Evolutionary conservation across 768 basidiomycete species (phyloP).

Genomic region (Boletus sensibilis): DNA sequence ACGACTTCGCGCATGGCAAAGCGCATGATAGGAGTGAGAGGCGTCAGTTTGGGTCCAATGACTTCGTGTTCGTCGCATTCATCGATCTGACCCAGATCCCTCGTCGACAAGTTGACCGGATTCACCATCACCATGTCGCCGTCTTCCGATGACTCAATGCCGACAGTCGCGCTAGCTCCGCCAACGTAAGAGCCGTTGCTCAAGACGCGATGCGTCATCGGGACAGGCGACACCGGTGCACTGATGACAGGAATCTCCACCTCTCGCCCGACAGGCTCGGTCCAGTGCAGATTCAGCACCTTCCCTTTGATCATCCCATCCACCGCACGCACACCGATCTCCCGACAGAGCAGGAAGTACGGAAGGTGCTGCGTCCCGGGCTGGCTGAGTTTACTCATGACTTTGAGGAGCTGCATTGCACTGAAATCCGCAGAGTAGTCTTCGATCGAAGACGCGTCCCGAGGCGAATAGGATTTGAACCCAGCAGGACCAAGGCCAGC

Average conservation of each 20-base stretch:
- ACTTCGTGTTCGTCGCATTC: slow-evolving; percentile 55
- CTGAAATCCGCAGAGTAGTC: slow-evolving; percentile 65
- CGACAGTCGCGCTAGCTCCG: slow-evolving; percentile 42
- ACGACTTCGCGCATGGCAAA: slow-evolving; percentile 84
- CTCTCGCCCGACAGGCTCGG: slow-evolving; percentile 64
- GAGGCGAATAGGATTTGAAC: slow-evolving; percentile 52
- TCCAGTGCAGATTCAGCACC: slow-evolving; percentile 76
- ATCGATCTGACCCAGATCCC: slow-evolving; percentile 45
- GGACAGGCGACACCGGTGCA: slow-evolving; percentile 26
- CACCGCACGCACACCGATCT: slow-evolving; percentile 79
- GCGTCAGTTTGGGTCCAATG: slow-evolving; percentile 73
- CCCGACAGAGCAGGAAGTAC: slow-evolving; percentile 80
- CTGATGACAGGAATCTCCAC: slow-evolving; percentile 32
- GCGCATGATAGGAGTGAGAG: slow-evolving; percentile 78
- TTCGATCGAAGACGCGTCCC: slow-evolving; percentile 32
- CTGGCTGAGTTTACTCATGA: slow-evolving; percentile 76
- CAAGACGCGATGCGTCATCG: slow-evolving; percentile 28
- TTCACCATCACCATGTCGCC: slow-evolving; percentile 50
- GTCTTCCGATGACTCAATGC: slow-evolving; percentile 40
- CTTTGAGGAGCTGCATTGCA: slow-evolving; percentile 76
- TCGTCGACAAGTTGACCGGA: slow-evolving; percentile 36
- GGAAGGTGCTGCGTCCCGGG: slow-evolving; percentile 62
- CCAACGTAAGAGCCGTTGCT: slow-evolving; percentile 30
- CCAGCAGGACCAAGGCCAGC: slow-evolving; percentile 60
- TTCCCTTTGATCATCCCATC: slow-evolving; percentile 83